Evolutionary conservation across 176 grass and related monocot genomes (phyloP).

Genomic region (Musa beccarii): DNA sequence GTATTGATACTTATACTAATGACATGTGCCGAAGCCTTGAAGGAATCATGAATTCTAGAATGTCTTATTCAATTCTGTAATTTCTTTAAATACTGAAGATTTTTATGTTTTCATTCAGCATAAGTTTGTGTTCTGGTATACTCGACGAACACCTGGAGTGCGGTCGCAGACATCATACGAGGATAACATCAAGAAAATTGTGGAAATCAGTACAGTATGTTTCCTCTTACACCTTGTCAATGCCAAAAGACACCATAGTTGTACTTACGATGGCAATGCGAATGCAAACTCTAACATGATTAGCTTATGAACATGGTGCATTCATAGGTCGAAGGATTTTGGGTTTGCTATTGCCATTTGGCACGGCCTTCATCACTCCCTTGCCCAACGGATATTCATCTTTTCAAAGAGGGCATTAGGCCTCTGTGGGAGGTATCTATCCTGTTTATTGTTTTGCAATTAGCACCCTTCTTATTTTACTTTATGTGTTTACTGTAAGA

Average conservation of each 20-base stretch:
- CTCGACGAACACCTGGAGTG: conserved; percentile 63
- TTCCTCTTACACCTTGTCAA: background rate
- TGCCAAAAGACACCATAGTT: background rate
- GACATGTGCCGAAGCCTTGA: too few relatives aligned
- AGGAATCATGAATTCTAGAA: too few relatives aligned
- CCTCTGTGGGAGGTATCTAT: conserved; percentile 89
- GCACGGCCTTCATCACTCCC: conserved; percentile 55
- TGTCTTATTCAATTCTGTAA: background rate
- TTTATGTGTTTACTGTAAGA: too few relatives aligned
- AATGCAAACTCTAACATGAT: conserved; percentile 18
- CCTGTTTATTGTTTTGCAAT: background rate
- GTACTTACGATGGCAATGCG: background rate
- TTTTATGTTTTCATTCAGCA: conserved; percentile 28
- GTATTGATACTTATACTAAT: too few relatives aligned
- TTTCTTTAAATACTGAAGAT: background rate
- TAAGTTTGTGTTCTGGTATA: conserved; percentile 90
- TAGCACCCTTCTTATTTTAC: background rate
- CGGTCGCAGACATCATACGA: conserved; percentile 70
- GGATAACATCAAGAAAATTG: conserved; percentile 90
- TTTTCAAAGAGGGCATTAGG: conserved; percentile 94
- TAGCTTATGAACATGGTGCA: conserved; percentile 10
- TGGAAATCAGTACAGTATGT: conserved; percentile 81
- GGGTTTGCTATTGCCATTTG: conserved; percentile 96
- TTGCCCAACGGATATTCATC: conserved; percentile 78
- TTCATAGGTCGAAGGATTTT: conserved; percentile 86